Conservation (phyloP, 2,329 filamentous ascomycete species). For the Blumeria graminis region DNA sequence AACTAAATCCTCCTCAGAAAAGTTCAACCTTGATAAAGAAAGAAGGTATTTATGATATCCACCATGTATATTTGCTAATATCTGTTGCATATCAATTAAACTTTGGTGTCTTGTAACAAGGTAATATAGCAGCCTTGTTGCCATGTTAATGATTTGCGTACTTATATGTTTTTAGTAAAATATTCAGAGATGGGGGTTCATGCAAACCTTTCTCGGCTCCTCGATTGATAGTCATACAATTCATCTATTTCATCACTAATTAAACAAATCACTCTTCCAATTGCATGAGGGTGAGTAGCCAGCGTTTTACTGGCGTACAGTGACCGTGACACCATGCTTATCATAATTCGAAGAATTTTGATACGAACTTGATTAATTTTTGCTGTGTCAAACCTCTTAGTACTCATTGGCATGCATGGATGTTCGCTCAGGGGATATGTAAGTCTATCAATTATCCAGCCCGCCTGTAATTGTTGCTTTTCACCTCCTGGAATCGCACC, state of each 20-base stretch:
- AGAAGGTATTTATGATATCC: conserved; percentile 65
- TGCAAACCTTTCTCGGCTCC: conserved; percentile 19
- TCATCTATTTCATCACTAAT: conserved; percentile 47
- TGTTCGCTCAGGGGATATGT: conserved; percentile 21
- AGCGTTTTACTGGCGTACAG: conserved; percentile 39
- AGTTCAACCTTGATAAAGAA: conserved; percentile 60
- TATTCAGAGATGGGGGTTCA: not conserved
- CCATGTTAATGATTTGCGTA: conserved; percentile 28
- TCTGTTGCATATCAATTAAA: conserved; percentile 41
- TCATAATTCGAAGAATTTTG: conserved; percentile 25
- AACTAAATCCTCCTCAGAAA: conserved; percentile 53
- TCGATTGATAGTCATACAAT: conserved; percentile 25
- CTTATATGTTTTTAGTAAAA: conserved; percentile 9
- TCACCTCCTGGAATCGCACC: conserved; percentile 32
- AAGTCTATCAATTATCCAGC: conserved; percentile 16
- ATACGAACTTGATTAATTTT: conserved; percentile 12
- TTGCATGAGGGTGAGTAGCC: conserved; percentile 39
- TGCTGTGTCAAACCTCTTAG: conserved; percentile 9
- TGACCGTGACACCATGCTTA: conserved; percentile 39
- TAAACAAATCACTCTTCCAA: conserved; percentile 52
- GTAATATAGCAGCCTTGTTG: conserved; percentile 35
- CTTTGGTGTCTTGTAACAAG: conserved; percentile 35
- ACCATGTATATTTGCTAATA: conserved; percentile 43
- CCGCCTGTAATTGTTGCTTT: conserved; percentile 10
- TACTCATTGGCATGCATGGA: conserved; percentile 14